Evolutionary conservation across 306 rosid species (phyloP), one percentile per base, ranked within the genome.

Genomic region (Begonia peltatifolia): DNA sequence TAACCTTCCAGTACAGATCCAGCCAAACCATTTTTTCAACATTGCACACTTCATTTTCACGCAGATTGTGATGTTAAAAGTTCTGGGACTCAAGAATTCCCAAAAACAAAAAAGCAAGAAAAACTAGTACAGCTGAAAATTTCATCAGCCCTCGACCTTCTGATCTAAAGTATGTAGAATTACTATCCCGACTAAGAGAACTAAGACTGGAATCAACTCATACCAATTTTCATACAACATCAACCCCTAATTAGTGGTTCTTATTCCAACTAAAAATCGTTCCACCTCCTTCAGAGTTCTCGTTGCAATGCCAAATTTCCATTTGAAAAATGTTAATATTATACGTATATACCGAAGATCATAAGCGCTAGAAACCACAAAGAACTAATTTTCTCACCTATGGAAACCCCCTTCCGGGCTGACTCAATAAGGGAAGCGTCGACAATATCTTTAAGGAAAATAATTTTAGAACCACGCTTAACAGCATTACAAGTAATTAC

Each of bases 401-500:
- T 47, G 69, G 81, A 58, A 52, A 79, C 80, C 58, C 80, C 86
- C 64, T 66, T 76, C 67, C 68, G 60, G 60, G 82, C 65, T 51
- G 95, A 77, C 49, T 86, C 78, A 22, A 22, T 49, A 63, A 90
- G 79, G 63, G 94, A 94, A 41, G 76, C 68, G 63, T 90, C 96
- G 53, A 86, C 96, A 54, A 90, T 90, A 50, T 75, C 86, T 74
- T 90, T 90, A 66, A 90, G 95, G 67, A 65, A 25, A 62, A 90
- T 79, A 71, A 51, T 52, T 72, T 90, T 90, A 16, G 93, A 46
- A 62, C 93, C 99, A 67, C 99, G 78, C 74, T 77, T 90, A 58
- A 86, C 99, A 57, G 93, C 94, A 69, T 90, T 90, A 72, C 94
- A 86, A 71, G 96, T 83, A 69, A 90, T 74, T 59, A 90, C 88